phyloP scores from a whole-genome alignment of 2,329 filamentous ascomycete species.

The Trichoderma breve region DNA sequence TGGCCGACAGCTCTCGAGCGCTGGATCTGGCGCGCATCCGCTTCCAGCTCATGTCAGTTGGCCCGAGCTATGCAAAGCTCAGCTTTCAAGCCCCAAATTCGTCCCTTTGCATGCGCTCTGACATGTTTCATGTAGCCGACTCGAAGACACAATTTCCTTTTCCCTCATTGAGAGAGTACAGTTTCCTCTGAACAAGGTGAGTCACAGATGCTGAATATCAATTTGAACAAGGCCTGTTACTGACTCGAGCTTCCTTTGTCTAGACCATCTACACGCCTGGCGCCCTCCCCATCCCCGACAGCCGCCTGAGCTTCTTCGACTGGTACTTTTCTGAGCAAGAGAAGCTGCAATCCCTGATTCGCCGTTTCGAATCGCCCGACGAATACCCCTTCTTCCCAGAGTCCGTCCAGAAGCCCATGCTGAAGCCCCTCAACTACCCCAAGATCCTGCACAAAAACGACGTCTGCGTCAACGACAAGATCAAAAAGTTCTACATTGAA shows the following conservation, averaged over 20 bases:
- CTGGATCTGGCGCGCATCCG: conserved; percentile 89
- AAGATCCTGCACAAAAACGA: conserved; percentile 81
- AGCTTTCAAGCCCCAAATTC: background rate
- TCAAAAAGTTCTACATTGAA: conserved; percentile 81
- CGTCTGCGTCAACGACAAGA: conserved; percentile 84
- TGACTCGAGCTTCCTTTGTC: background rate
- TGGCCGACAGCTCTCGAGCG: conserved; percentile 79
- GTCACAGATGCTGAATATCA: background rate
- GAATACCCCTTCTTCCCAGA: conserved; percentile 96
- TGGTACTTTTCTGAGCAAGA: conserved; percentile 93
- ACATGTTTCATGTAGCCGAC: conserved; percentile 58
- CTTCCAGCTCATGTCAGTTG: conserved; percentile 83
- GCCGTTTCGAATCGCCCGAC: conserved; percentile 92
- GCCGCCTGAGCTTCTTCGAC: conserved; percentile 79
- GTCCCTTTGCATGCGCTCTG: conserved; percentile 9
- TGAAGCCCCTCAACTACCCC: conserved; percentile 87
- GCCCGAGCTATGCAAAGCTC: background rate
- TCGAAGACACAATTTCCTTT: conserved; percentile 97
- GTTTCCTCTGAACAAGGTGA: conserved; percentile 75
- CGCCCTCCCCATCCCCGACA: conserved; percentile 74
- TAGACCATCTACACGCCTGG: conserved; percentile 78
- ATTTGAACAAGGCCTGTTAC: background rate
- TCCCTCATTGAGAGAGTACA: conserved; percentile 97
- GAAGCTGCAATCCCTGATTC: conserved; percentile 84
- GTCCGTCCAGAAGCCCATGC: conserved; percentile 72